Evolutionary conservation across 2,329 filamentous ascomycete species (phyloP), one percentile per base, ranked within the genome.

Genomic region (Calonectria pseudoreteaudii): DNA sequence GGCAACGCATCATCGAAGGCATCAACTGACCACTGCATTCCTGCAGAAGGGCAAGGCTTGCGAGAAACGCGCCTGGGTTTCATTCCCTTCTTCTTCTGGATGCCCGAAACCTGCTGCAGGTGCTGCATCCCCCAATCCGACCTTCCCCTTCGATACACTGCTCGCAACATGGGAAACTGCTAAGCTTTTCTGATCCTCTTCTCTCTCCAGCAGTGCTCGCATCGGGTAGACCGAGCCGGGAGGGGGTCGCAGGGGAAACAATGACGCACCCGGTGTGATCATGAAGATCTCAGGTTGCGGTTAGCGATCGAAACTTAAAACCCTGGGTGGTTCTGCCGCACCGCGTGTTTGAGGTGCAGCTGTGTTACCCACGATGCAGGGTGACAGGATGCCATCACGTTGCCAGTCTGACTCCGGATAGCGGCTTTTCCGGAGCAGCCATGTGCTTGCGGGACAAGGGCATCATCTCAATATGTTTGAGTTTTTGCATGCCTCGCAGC

Each of bases 391-490:
- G 20, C 44, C 70, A 68, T 64, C 70, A 66, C 47, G 50, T 52
- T 58, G 50, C 38, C 52, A 26, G 52, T 23, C 44, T 64, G 65
- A 66, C 60, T 71, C 70, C 70, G 70, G 66, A 68, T 66, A 23
- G 70, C 26, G 66, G 70, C 26, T 62, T 41, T 49, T 53, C 70
- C 70, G 70, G 44, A 44, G 36, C 44, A 50, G 36, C 56, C 56
- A 62, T 62, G 56, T 62, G 56, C 34, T 38, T 23, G 56, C 36
- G 34, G 56, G 56, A 26, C 34, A 38, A 18, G 36, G 56, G 34
- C 34, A 62, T 56, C 34, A 58, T 20, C 49, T 31, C 38, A 14
- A 44, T 56, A 38, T 70, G 31, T 65, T 31, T 50, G 41, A 58
- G 34, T 44, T 70, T 26, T 16, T 52, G 31, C 31, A 44, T 50